Conservation (phyloP, 2,329 filamentous ascomycete species). For the Fusarium napiforme region DNA sequence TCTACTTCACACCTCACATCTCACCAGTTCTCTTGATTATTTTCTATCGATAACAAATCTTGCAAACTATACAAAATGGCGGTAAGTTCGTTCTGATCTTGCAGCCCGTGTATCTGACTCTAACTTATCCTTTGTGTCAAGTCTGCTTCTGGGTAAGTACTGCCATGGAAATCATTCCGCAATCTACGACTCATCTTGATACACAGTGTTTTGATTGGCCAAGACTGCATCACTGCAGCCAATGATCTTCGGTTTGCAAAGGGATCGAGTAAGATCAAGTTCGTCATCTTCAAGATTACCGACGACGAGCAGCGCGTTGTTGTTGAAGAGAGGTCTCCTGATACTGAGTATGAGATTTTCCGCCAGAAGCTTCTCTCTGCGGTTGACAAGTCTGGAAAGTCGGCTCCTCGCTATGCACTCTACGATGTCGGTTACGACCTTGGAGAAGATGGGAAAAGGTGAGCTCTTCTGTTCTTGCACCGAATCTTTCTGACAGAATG, state of each 20-base stretch:
- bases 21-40: background rate
- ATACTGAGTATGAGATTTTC: slow-evolving; percentile 24
- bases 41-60: background rate
- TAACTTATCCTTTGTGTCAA: background rate
- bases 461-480: accelerated
- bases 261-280: slow-evolving; percentile 16
- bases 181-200: background rate
- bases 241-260: slow-evolving; percentile 15
- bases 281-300: slow-evolving; percentile 33
- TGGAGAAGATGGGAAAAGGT: slow-evolving; percentile 34
- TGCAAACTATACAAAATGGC: background rate
- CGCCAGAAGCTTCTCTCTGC: slow-evolving; percentile 23
- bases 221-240: slow-evolving; percentile 25
- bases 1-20: accelerated
- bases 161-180: background rate
- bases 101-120: accelerated
- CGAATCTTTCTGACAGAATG: accelerated
- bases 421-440: slow-evolving; percentile 37
- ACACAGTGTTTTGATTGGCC: slow-evolving; percentile 21
- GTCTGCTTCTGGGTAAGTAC: slow-evolving; percentile 18
- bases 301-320: slow-evolving; percentile 23
- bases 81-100: background rate
- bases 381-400: slow-evolving; percentile 11
- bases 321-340: slow-evolving; percentile 21
- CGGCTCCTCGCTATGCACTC: slow-evolving; percentile 28